Base-by-base conservation (phyloP, 805 yeast species). In the Kuraishia floccosa region DNA sequence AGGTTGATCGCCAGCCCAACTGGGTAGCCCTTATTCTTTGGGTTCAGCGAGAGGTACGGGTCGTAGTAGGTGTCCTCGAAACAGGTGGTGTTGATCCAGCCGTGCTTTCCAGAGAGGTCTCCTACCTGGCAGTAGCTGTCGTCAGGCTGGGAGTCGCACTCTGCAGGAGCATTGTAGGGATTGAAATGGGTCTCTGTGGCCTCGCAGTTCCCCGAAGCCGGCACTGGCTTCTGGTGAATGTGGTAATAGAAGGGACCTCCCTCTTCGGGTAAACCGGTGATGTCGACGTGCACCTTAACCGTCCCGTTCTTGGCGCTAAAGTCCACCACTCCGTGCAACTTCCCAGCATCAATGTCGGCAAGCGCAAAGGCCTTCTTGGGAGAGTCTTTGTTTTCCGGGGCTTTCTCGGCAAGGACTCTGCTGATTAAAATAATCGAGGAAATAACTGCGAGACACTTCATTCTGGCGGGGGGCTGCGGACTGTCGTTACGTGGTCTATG, bases 81-180 rank as follows among this genome's bases (percentile, higher is more conserved):
- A 47, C 84, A 76, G 9, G 83, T 76, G 14, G 82, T 65, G 46
- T 76, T 66, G 44, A 80, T 74, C 55, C 57, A 66, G 9, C 89
- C 89, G 52, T 79, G 86, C 49, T 78, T 79, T 27, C 89, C 89
- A 22, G 82, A 69, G 42, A 79, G 68, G 46, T 79, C 87, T 35
- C 89, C 89, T 25, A 78, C 70, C 51, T 75, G 75, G 49, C 85
- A 79, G 22, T 49, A 57, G 6, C 75, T 50, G 50, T 78, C 78
- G 41, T 65, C 60, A 12, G 57, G 58, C 34, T 60, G 58, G 17
- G 50, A 40, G 32, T 66, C 76, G 50, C 84, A 76, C 30, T 59
- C 61, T 14, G 60, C 51, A 7, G 67, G 52, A 5, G 83, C 77
- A 33, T 57, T 47, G 46, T 65, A 77, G 4, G 87, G 87, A 44